Evolutionary conservation across 192 early-diverging fungal species (phyloP).

Genomic region (Mortierella claussenii): DNA sequence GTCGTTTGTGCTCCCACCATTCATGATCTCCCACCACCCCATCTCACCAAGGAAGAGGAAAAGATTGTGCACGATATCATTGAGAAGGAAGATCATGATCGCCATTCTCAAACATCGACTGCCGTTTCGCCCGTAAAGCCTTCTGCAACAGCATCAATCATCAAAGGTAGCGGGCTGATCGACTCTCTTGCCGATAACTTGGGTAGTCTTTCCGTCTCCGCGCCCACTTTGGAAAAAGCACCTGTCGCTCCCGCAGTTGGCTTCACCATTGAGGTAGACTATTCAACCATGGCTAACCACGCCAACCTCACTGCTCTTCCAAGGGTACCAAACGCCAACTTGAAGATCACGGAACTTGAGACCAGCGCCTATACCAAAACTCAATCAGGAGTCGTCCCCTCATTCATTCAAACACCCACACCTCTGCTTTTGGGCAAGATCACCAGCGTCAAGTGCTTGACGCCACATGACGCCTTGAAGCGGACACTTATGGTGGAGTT

Average conservation of each 20-base stretch:
- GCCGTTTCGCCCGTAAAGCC: neutral
- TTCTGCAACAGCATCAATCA: neutral
- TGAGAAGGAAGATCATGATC: constrained; percentile 10
- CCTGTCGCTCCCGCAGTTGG: constrained; percentile 15
- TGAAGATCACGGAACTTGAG: constrained; percentile 52
- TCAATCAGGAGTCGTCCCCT: constrained; percentile 27
- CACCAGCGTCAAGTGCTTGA: constrained; percentile 66
- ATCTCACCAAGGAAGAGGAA: constrained; percentile 27
- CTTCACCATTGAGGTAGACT: constrained; percentile 54
- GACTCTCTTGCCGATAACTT: neutral
- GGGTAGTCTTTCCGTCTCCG: constrained; percentile 9
- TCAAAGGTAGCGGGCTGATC: neutral
- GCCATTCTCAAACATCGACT: neutral
- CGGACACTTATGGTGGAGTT: constrained; percentile 73
- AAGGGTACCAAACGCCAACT: constrained; percentile 57
- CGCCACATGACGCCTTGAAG: constrained; percentile 74
- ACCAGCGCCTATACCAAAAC: neutral
- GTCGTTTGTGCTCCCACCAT: constrained; percentile 25
- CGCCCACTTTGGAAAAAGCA: neutral
- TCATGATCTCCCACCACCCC: constrained; percentile 29
- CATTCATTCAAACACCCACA: constrained; percentile 58
- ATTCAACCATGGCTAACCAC: constrained; percentile 56
- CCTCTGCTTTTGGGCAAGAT: constrained; percentile 65
- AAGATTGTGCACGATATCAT: constrained; percentile 27
- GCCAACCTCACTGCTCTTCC: constrained; percentile 69